A percentile compares a stretch with the other conserved stretches of the same genome.
phyloP scores from a whole-genome alignment of 805 yeast genomes.

The Yueomyces sp. region DNA sequence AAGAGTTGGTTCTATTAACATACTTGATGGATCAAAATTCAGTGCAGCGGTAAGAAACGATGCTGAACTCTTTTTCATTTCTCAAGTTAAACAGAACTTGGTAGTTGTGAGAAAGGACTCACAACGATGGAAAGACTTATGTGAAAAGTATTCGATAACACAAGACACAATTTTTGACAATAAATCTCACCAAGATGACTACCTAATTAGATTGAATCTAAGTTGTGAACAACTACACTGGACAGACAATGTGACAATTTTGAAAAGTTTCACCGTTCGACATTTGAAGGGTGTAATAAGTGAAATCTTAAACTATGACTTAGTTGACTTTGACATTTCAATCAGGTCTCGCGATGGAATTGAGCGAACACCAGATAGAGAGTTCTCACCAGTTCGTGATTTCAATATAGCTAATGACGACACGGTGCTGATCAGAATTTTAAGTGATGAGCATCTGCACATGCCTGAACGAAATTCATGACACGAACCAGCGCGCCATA shows the following conservation, averaged over 20 bases:
- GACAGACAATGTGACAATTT: constrained; percentile 1
- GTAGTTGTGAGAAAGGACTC: constrained; percentile 9
- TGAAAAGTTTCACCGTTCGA: constrained; percentile 11
- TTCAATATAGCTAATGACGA: constrained; percentile 6
- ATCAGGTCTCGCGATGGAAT: constrained; percentile 2
- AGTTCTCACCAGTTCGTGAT: constrained; percentile 11
- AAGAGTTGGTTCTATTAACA: constrained; percentile 26
- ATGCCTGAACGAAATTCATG: too few relatives aligned
- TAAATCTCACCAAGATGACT: constrained; percentile 6
- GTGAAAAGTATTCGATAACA: constrained; percentile 21
- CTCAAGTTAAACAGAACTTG: constrained; percentile 21
- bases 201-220: constrained; percentile 5
- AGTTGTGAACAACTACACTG: neutral
- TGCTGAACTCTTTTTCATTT: constrained; percentile 56
- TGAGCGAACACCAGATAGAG: constrained; percentile 6
- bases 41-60: constrained; percentile 36
- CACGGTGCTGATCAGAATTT: neutral
- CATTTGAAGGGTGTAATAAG: constrained; percentile 13
- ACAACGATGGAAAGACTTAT: constrained; percentile 30
- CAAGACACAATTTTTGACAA: neutral
- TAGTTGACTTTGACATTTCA: constrained; percentile 5
- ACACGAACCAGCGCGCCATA: too few relatives aligned
- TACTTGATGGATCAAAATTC: constrained; percentile 47
- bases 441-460: too few relatives aligned
- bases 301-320: constrained; percentile 1